These are phyloP conservation scores for Mycena chlorophos DNA, from an alignment of 768 basidiomycete genomes.

Conservation along the genomic window DNA sequence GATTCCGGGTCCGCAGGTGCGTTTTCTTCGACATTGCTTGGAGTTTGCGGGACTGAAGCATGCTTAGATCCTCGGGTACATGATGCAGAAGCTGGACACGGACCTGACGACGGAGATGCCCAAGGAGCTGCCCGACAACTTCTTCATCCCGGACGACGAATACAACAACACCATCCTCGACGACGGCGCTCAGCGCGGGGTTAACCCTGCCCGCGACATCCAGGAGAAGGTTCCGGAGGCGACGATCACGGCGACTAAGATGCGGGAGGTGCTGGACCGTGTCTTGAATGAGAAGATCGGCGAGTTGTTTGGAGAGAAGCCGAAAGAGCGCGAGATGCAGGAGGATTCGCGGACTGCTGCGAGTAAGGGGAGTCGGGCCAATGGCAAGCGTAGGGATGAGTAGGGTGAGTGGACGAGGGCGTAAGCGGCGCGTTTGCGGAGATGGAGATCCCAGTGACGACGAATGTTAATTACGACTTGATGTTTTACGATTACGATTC, in stretches of 20 bases:
- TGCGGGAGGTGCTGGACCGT: constrained; percentile 7
- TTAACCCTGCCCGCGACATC: neutral
- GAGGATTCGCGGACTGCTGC: no score
- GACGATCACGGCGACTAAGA: constrained; percentile 1
- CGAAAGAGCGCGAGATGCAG: no score
- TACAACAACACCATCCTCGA: constrained; percentile 4
- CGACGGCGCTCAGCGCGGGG: neutral
- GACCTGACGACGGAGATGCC: constrained; percentile 26
- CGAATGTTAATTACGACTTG: no score
- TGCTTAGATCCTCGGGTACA: constrained; percentile 6
- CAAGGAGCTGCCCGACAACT: constrained; percentile 2
- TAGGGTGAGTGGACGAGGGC: no score
- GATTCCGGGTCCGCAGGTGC: constrained; percentile 25
- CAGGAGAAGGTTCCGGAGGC: neutral
- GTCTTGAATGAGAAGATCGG: constrained; percentile 13
- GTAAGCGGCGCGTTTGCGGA: no score
- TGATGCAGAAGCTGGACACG: constrained; percentile 1
- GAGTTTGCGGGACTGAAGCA: neutral
- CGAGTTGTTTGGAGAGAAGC: constrained; percentile 6
- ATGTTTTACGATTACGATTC: no score
- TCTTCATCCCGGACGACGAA: constrained; percentile 17
- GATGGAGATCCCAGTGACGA: no score
- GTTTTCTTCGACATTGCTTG: neutral
- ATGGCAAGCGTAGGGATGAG: no score
- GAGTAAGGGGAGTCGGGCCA: no score